phyloP scores from a whole-genome alignment of 441 rosid species.

The Gossypium gossypioides region DNA sequence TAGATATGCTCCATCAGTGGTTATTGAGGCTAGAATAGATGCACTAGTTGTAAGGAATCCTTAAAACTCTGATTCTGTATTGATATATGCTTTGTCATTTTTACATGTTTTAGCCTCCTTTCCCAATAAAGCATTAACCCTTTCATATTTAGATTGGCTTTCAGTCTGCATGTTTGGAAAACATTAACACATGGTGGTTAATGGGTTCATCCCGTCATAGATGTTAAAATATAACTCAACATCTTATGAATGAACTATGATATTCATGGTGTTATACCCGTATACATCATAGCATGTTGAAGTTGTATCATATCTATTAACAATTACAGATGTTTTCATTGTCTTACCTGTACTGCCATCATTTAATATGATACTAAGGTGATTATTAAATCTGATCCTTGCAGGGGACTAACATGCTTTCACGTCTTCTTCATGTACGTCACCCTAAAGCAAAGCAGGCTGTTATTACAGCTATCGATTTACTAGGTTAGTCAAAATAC shows the following conservation, averaged over 20 bases:
- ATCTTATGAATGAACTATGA: background rate
- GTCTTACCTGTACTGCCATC: background rate
- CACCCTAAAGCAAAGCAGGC: slow-evolving; percentile 95
- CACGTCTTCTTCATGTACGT: slow-evolving; percentile 93
- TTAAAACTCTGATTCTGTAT: background rate
- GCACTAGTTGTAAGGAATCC: slow-evolving; percentile 77
- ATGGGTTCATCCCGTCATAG: background rate
- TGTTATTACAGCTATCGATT: slow-evolving; percentile 92
- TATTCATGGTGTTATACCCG: background rate
- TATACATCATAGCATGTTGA: background rate
- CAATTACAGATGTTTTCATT: background rate
- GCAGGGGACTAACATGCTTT: slow-evolving; percentile 99
- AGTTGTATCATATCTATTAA: slow-evolving; percentile 11
- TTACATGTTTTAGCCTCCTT: slow-evolving; percentile 1
- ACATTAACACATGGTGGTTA: background rate
- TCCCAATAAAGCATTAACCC: background rate
- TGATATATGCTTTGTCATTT: background rate
- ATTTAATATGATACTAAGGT: slow-evolving; percentile 4
- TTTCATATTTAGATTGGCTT: background rate
- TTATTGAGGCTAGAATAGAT: slow-evolving; percentile 97
- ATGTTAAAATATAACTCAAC: background rate
- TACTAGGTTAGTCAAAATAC: slow-evolving; percentile 55
- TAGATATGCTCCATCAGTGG: slow-evolving; percentile 90
- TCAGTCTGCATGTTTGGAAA: background rate
- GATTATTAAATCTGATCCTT: slow-evolving; percentile 21